Evolutionary conservation across 2,329 filamentous ascomycete genomes (phyloP).

Genomic region (Podosphaera fusca): DNA sequence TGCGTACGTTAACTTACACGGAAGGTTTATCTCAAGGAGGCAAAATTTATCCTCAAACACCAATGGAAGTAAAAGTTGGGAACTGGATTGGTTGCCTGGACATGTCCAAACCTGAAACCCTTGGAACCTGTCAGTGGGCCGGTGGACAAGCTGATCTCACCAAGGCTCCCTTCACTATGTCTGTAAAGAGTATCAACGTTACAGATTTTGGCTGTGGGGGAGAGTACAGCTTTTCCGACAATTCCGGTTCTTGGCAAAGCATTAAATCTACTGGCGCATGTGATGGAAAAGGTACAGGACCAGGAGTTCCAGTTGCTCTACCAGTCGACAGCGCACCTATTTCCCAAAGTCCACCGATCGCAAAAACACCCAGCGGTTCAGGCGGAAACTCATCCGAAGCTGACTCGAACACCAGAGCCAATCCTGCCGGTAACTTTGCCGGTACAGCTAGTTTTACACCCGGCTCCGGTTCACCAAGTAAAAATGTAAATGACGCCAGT

Average conservation of each 20-base stretch:
- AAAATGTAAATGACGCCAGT: constrained; percentile 3
- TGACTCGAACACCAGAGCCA: constrained; percentile 3
- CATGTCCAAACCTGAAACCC: constrained; percentile 21
- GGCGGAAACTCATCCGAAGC: constrained; percentile 2
- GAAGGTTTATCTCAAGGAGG: constrained; percentile 25
- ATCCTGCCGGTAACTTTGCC: constrained; percentile 2
- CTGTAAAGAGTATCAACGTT: constrained; percentile 25
- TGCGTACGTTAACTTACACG: constrained; percentile 24
- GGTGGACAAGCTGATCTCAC: constrained; percentile 29
- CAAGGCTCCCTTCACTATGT: constrained; percentile 27
- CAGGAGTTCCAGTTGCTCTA: not conserved
- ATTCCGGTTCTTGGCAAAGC: constrained; percentile 22
- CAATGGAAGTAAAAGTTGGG: constrained; percentile 41
- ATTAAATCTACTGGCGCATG: constrained; percentile 19
- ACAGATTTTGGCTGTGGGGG: constrained; percentile 26
- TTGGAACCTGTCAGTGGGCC: constrained; percentile 43
- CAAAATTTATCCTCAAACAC: constrained; percentile 42
- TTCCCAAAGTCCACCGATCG: not conserved
- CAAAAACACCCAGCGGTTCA: not conserved
- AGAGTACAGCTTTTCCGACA: constrained; percentile 26
- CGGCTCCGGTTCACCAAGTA: constrained; percentile 12
- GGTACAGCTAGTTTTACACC: constrained; percentile 2
- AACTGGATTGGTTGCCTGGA: constrained; percentile 23
- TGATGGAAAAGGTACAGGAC: constrained; percentile 4
- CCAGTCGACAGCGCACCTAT: not conserved